These are phyloP conservation scores for Przewalskia tangutica DNA, from an alignment of 257 asterid genomes.

Conservation along the genomic window DNA sequence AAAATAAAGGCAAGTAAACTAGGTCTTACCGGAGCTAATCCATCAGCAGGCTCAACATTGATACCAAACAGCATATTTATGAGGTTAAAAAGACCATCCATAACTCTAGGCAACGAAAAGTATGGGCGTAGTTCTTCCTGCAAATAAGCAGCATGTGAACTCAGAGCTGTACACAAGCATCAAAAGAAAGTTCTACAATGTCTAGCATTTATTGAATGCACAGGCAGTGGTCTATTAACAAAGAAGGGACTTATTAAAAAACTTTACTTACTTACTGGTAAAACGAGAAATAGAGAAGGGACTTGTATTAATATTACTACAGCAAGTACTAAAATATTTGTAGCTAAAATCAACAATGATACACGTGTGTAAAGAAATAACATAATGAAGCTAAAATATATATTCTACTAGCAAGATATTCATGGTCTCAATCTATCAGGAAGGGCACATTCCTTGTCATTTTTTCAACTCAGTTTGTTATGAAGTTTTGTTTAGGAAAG, in stretches of 20 bases:
- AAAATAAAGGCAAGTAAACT: slow-evolving; percentile 7
- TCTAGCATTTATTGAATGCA: background rate
- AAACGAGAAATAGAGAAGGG: background rate
- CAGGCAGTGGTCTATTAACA: background rate
- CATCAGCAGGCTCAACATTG: slow-evolving; percentile 67
- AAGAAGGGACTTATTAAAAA: background rate
- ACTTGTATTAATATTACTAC: background rate
- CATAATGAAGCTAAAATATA: background rate
- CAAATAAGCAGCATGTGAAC: slow-evolving; percentile 6
- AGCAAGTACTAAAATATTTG: background rate
- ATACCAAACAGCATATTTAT: slow-evolving; percentile 68
- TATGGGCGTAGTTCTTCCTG: slow-evolving; percentile 98
- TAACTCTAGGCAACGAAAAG: slow-evolving; percentile 91
- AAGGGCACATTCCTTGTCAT: background rate
- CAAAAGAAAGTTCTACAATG: background rate
- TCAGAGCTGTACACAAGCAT: slow-evolving; percentile 2
- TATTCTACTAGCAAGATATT: background rate
- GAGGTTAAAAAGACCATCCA: slow-evolving; percentile 94
- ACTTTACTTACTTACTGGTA: background rate
- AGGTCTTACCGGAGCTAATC: slow-evolving; percentile 72
- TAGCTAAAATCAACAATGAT: background rate
- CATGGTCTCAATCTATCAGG: background rate
- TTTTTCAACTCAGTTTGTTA: background rate
- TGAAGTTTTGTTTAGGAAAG: background rate
- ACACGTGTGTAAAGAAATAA: background rate